Conservation (phyloP, 2,329 filamentous ascomycete species). For the Aspergillus tubingensis region DNA sequence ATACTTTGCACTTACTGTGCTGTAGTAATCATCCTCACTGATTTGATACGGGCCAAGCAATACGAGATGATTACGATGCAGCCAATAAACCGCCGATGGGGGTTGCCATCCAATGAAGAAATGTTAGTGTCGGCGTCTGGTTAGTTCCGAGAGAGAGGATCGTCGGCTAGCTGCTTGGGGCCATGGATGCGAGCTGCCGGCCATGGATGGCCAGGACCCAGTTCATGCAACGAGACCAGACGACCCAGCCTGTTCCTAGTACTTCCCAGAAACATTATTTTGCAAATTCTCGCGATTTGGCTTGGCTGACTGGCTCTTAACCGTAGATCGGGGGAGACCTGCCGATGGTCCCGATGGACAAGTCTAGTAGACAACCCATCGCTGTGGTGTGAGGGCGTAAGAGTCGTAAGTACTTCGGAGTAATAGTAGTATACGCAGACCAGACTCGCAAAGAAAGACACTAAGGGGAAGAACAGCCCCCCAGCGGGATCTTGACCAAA, state of each 20-base stretch:
- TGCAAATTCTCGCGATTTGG: neutral
- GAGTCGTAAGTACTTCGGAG: no score
- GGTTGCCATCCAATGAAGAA: neutral
- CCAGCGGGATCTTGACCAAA: neutral
- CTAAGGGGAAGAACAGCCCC: neutral
- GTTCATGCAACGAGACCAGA: neutral
- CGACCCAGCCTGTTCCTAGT: neutral
- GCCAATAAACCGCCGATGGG: neutral
- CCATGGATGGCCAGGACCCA: neutral
- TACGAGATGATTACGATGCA: neutral
- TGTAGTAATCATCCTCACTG: neutral
- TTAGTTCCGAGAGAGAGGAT: conserved; percentile 3
- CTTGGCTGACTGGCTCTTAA: neutral
- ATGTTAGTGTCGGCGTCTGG: neutral
- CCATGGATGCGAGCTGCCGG: conserved; percentile 2
- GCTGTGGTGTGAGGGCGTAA: no score
- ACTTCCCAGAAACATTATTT: neutral
- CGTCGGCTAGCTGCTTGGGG: conserved; percentile 9
- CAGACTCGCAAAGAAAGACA: neutral
- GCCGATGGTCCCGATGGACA: neutral
- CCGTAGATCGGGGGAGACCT: neutral
- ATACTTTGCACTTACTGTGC: neutral
- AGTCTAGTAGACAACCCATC: no score
- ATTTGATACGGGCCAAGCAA: neutral
- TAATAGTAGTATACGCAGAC: neutral